These are phyloP conservation scores for Phytopythium cucurbitacearum DNA, from an alignment of 352 stramenopile genomes.

Conservation along the genomic window DNA sequence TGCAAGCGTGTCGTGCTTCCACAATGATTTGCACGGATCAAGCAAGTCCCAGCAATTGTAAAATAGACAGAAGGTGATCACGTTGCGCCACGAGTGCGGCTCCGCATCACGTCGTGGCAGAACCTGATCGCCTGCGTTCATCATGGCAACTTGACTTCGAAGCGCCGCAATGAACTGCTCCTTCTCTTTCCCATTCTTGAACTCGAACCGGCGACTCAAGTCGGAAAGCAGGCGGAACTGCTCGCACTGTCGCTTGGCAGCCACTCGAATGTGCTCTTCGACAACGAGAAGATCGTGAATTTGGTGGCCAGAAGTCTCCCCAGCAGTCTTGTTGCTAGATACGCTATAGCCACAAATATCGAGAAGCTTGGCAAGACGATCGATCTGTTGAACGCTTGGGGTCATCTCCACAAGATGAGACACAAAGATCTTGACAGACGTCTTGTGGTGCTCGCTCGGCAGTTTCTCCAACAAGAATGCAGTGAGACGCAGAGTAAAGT, in stretches of 20 bases:
- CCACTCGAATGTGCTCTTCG: constrained; percentile 17
- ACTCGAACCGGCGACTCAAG: constrained; percentile 41
- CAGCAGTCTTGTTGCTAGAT: no score
- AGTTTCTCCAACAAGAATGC: constrained; percentile 25
- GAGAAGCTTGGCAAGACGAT: constrained; percentile 3
- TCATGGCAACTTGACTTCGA: constrained; percentile 17
- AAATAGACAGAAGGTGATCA: constrained; percentile 49
- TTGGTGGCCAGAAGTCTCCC: constrained; percentile 14
- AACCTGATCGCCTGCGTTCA: constrained; percentile 3
- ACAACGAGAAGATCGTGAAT: constrained; percentile 22
- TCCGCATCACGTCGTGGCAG: constrained; percentile 2
- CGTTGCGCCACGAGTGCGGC: constrained; percentile 21
- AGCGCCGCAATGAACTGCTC: constrained; percentile 28
- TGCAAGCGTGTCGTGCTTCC: constrained; percentile 14
- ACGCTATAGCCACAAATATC: constrained; percentile 3
- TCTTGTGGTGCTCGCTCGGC: constrained; percentile 10
- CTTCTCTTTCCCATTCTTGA: constrained; percentile 25
- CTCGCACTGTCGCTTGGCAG: constrained; percentile 32
- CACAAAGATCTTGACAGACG: constrained; percentile 27
- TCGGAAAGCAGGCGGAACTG: constrained; percentile 49
- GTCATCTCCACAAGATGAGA: constrained; percentile 12
- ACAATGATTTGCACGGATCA: constrained; percentile 24
- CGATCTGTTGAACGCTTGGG: not conserved
- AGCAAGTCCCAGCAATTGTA: constrained; percentile 58
- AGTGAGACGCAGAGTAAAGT: constrained; percentile 26